Evolutionary conservation across 2,329 filamentous ascomycete genomes (phyloP), one percentile per base, ranked within the genome.

Genomic region (Aureobasidium sp.): DNA sequence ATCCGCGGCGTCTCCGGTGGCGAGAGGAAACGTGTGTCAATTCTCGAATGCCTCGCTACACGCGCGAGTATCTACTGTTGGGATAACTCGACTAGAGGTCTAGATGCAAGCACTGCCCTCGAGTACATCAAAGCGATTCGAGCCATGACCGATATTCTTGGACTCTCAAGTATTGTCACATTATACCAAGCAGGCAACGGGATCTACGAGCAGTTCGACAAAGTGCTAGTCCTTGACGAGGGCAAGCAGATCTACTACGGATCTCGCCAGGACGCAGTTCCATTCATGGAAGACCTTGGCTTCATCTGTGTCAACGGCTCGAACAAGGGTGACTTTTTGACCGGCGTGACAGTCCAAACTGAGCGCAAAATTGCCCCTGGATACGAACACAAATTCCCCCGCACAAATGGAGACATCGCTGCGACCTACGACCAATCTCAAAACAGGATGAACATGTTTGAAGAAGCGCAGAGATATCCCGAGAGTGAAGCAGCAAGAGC

Each of bases 121-220:
- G 77, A 80, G 64, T 81, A 79, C 60, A 76, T 76, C 5, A 77
- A 78, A 39, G 78, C 76, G 0, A 67, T 81, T 5, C 70, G 78
- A 11, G 71, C 78, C 44, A 83, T 93, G 78, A 94, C 90, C 25
- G 87, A 94, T 72, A 84, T 94, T 60, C 91, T 91, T 81, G 85
- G 88, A 72, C 90, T 87, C 0, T 89, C 88, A 1, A 94, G 90
- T 0, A 92, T 94, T 64, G 90, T 95, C 1, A 91, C 90, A 0
- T 79, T 96, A 0, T 95, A 95, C 73, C 90, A 95, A 71, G 90
- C 89, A 0, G 91, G 87, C 0, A 89, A 94, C 74, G 91, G 85
- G 56, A 71, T 64, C 17, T 65, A 62, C 36, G 64, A 80, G 25
- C 84, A 87, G 34, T 92, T 93, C 64, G 90, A 95, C 78, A 94